Base-by-base conservation (phyloP, 2,329 filamentous ascomycete species). In the Trichophyton schoenleinii region DNA sequence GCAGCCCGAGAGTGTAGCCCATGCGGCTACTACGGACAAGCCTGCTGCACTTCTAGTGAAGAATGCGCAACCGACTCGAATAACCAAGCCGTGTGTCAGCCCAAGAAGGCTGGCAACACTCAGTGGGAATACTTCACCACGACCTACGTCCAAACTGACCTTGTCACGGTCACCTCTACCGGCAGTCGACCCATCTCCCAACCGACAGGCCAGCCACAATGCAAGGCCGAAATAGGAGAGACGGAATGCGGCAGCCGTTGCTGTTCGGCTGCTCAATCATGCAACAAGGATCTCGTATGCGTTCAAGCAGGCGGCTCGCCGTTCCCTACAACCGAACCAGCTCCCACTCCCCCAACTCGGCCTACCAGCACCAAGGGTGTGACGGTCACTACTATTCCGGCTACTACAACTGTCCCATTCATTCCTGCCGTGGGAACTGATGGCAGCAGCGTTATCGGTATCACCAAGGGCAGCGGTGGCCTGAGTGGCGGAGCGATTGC, bases 71-170 rank as follows among this genome's bases (percentile, higher is more conserved):
- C 80, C 61, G 78, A 81, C 67, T 66, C 71, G 62, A 71, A 71
- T 63, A 71, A 75, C 62, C 72, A 81, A 69, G 81, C 80, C 44
- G 73, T 76, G 64, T 83, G 81, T 67, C 67, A 69, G 36, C 66
- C 66, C 59, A 57, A 67, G 61, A 61, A 61, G 6, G 11, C 59
- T 25, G 61, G 46, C 18, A 67, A 68, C 13, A 79, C 79, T n/a
- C 70, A 74, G 64, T 85, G 81, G 81, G 69, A 79, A 64, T 80
- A 79, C 70, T 82, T 75, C 67, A 86, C 83, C 18, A 81, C 80
- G 1, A 83, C 80, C 4, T 84, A 74, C 66, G 75, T 81, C 11
- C 64, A 83, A 68, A 84, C 81, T 11, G 79, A 79, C 59, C 72
- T 78, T 5, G 70, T 79, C 49, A 83, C 81, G 2, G 72, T 76